Evolutionary conservation across 1,284 basidiomycete genomes (phyloP).

Genomic region (Cryptococcus wingfieldii): DNA sequence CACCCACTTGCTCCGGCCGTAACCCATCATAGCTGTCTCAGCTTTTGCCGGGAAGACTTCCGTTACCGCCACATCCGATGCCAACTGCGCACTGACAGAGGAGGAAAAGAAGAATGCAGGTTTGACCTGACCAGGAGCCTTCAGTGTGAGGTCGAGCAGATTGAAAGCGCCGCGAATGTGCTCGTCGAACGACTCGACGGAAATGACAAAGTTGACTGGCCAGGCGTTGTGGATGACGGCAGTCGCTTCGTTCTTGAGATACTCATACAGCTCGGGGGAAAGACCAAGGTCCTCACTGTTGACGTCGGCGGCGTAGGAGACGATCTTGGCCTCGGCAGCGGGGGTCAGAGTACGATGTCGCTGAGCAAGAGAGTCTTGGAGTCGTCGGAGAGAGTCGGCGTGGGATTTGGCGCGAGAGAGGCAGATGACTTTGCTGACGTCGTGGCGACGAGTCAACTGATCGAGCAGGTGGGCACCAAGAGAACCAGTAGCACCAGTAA

Average conservation of each 20-base stretch:
- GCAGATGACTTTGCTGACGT: constrained; percentile 54
- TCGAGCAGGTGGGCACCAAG: constrained; percentile 61
- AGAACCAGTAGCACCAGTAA: constrained; percentile 62
- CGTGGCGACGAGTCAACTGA: constrained; percentile 48
- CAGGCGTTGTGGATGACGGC: constrained; percentile 53
- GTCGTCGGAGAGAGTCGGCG: constrained; percentile 30
- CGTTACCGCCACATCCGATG: constrained; percentile 18
- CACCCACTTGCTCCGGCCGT: constrained; percentile 61
- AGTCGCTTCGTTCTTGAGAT: constrained; percentile 48
- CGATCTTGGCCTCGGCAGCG: constrained; percentile 37
- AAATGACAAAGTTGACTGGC: constrained; percentile 46
- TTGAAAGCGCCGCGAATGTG: constrained; percentile 57
- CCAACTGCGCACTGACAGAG: constrained; percentile 52
- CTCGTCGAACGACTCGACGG: constrained; percentile 53
- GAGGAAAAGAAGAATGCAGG: constrained; percentile 59
- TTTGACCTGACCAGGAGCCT: constrained; percentile 44
- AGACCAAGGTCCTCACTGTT: constrained; percentile 52
- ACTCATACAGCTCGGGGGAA: constrained; percentile 42
- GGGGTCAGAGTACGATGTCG: constrained; percentile 26
- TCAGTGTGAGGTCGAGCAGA: constrained; percentile 55
- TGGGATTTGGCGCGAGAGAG: constrained; percentile 49
- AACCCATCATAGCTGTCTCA: constrained; percentile 52
- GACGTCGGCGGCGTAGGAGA: constrained; percentile 53
- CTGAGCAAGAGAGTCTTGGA: constrained; percentile 31
- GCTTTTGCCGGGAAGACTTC: constrained; percentile 36